Evolutionary conservation across 2,329 filamentous ascomycete species (phyloP).

Genomic region (Microcyclosporella mali): DNA sequence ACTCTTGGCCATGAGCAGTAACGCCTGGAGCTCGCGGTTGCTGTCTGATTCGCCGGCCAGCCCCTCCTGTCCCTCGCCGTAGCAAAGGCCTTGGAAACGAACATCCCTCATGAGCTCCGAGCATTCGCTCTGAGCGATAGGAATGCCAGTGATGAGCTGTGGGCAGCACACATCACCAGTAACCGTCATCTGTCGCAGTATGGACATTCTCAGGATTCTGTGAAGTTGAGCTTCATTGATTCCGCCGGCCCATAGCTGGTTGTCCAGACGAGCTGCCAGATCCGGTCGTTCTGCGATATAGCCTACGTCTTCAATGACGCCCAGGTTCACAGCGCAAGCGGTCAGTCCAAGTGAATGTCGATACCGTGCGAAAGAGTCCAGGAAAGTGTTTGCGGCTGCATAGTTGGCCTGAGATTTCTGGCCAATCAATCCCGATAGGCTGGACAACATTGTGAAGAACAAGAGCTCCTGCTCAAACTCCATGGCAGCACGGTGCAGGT

Average conservation of each 20-base stretch:
- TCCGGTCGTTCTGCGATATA: conserved; percentile 4
- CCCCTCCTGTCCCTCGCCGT: too few species aligned
- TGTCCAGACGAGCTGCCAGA: conserved; percentile 1
- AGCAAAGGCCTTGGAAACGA: too few species aligned
- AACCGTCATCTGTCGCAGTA: too few species aligned
- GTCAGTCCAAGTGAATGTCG: conserved; percentile 18
- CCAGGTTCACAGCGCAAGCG: conserved; percentile 23
- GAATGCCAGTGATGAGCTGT: too few species aligned
- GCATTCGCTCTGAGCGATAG: too few species aligned
- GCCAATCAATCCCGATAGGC: conserved; percentile 15
- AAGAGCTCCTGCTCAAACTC: background rate
- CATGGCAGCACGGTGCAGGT: conserved; percentile 22
- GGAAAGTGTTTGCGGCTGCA: conserved; percentile 18
- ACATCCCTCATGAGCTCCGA: too few species aligned
- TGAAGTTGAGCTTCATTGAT: too few species aligned
- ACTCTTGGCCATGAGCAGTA: too few species aligned
- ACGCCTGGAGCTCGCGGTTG: too few species aligned
- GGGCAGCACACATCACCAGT: too few species aligned
- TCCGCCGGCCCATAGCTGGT: background rate
- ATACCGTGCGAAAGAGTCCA: conserved; percentile 21
- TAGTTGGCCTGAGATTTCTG: conserved; percentile 17
- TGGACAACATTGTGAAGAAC: conserved; percentile 26
- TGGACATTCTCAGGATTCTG: too few species aligned
- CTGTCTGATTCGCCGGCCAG: too few species aligned
- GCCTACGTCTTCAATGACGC: conserved; percentile 1